Conservation (phyloP, 2,329 filamentous ascomycete species). For the Fusarium setosum region DNA sequence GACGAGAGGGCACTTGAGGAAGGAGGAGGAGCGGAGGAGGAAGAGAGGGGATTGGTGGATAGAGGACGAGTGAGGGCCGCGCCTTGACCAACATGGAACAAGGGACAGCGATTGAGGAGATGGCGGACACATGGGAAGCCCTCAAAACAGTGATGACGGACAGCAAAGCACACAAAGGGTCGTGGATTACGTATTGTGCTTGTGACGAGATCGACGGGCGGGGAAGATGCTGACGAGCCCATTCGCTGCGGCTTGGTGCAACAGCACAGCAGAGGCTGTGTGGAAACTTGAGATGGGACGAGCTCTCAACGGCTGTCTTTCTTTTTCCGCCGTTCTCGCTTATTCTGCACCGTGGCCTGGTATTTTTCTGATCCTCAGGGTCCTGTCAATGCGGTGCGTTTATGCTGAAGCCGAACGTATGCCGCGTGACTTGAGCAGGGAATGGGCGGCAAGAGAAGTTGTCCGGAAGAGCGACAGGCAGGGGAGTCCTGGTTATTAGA, state of each 20-base stretch:
- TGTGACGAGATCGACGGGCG: slow-evolving; percentile 34
- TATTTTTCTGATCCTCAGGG: slow-evolving; percentile 28
- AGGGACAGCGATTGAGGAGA: neutral
- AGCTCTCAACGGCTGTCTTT: slow-evolving; percentile 15
- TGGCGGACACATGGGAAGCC: slow-evolving; percentile 20
- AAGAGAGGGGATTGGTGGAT: neutral
- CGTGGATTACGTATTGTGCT: slow-evolving; percentile 12
- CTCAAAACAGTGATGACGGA: slow-evolving; percentile 13
- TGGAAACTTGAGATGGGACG: slow-evolving; percentile 16
- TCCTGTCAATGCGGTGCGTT: slow-evolving; percentile 31
- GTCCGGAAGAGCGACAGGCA: slow-evolving; percentile 33
- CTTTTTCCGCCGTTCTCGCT: slow-evolving; percentile 2
- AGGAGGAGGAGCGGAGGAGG: neutral
- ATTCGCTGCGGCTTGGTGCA: slow-evolving; percentile 6
- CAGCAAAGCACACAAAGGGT: slow-evolving; percentile 5
- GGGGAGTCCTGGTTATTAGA: slow-evolving; percentile 38
- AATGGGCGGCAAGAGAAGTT: slow-evolving; percentile 11
- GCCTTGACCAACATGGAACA: neutral
- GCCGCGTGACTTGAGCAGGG: slow-evolving; percentile 9
- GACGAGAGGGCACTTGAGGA: slow-evolving; percentile 29
- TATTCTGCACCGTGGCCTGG: neutral
- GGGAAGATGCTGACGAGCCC: slow-evolving; percentile 8
- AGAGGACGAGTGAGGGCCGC: slow-evolving; percentile 1
- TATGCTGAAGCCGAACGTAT: slow-evolving; percentile 1
- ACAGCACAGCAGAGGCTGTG: neutral